These are phyloP conservation scores for Meredithiella fracta DNA, from an alignment of 2,329 filamentous ascomycete species.

Conservation along the genomic window DNA sequence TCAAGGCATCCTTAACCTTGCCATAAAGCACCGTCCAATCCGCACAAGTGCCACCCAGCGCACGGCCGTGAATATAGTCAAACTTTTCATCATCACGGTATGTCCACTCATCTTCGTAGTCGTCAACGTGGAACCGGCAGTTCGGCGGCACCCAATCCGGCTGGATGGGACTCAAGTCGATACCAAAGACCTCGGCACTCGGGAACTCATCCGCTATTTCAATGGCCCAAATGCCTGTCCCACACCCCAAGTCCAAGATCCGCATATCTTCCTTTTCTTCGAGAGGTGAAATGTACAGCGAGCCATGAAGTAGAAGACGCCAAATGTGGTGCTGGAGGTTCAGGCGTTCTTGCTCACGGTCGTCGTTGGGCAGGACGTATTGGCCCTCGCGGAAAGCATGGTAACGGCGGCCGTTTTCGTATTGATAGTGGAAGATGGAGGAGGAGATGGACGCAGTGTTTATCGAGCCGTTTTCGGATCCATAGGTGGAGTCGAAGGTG, in stretches of 20 bases:
- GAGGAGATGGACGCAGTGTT: conserved; percentile 25
- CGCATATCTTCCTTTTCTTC: conserved; percentile 20
- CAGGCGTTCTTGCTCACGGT: conserved; percentile 36
- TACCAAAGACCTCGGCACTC: conserved; percentile 25
- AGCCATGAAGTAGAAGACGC: conserved; percentile 28
- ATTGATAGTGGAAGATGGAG: conserved; percentile 28
- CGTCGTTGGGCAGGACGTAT: conserved; percentile 33
- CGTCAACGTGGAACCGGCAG: conserved; percentile 48
- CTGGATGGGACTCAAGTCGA: conserved; percentile 43
- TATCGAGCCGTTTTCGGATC: conserved; percentile 20
- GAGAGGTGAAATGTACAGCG: conserved; percentile 31
- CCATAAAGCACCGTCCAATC: conserved; percentile 22
- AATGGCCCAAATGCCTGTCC: conserved; percentile 40
- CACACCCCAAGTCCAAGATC: conserved; percentile 42
- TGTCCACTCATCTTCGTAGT: conserved; percentile 38
- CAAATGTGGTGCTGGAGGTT: conserved; percentile 40
- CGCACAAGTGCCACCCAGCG: conserved; percentile 19
- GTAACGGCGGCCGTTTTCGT: conserved; percentile 33
- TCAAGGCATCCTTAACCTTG: conserved; percentile 19
- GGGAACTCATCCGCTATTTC: conserved; percentile 32
- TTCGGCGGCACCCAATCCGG: conserved; percentile 42
- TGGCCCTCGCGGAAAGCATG: conserved; percentile 30
- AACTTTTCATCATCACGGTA: conserved; percentile 24
- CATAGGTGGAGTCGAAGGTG: conserved; percentile 22
- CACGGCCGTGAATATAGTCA: conserved; percentile 20